A percentile compares a stretch with the other conserved stretches of the same genome.
phyloP scores from a whole-genome alignment of 1,139 yeast species.

The Meyerozyma elateridarum region DNA sequence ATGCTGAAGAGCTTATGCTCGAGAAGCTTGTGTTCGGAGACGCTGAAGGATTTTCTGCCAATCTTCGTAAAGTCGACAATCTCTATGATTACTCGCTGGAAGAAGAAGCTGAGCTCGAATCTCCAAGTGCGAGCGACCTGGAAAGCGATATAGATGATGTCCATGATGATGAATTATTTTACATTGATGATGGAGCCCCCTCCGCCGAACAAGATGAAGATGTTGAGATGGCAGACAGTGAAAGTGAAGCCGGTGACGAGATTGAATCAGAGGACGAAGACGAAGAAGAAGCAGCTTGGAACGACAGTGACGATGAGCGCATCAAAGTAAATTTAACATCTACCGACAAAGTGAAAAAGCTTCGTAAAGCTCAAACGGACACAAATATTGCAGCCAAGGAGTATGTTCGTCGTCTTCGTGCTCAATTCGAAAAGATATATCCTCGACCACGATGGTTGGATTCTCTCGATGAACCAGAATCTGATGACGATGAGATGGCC shows the following conservation, averaged over 20 bases:
- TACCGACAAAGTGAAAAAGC: slow-evolving; percentile 63
- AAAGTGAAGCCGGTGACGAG: slow-evolving; percentile 23
- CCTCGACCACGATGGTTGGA: slow-evolving; percentile 89
- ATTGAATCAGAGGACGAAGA: slow-evolving; percentile 31
- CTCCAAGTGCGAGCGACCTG: slow-evolving; percentile 22
- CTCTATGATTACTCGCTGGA: slow-evolving; percentile 48
- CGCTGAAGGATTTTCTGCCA: slow-evolving; percentile 66
- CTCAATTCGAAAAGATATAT: slow-evolving; percentile 82
- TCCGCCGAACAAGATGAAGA: slow-evolving; percentile 25
- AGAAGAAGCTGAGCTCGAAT: slow-evolving; percentile 32
- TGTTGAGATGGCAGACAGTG: slow-evolving; percentile 30
- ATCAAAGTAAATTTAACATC: slow-evolving; percentile 56
- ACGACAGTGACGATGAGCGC: slow-evolving; percentile 86
- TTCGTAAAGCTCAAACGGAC: slow-evolving; percentile 63
- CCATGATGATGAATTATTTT: slow-evolving; percentile 60
- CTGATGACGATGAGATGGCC: slow-evolving; percentile 27
- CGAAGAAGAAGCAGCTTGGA: slow-evolving; percentile 63
- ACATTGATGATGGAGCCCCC: slow-evolving; percentile 52
- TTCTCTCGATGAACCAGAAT: slow-evolving; percentile 22
- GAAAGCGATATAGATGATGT: slow-evolving; percentile 31
- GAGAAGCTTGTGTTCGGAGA: slow-evolving; percentile 93
- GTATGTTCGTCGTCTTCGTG: slow-evolving; percentile 68
- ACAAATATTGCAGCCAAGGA: slow-evolving; percentile 56
- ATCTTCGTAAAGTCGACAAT: slow-evolving; percentile 55
- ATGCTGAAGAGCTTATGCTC: slow-evolving; percentile 71